phyloP scores from a whole-genome alignment of 805 yeast species.

The Candida krabiensis region DNA sequence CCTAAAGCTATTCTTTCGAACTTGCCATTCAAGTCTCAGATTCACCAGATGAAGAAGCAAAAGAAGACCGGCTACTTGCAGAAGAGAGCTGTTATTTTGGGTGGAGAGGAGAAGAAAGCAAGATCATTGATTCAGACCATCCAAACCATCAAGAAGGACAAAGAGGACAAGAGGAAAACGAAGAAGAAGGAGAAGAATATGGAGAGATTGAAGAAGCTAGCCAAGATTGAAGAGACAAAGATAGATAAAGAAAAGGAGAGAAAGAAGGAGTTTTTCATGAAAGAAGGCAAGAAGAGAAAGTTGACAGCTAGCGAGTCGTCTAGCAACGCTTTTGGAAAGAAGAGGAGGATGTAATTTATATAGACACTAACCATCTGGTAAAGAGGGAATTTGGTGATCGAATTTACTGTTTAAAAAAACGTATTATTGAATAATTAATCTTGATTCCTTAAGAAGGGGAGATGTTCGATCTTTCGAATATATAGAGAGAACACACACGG shows the following conservation, averaged over 20 bases:
- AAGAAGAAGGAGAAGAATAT: conserved; percentile 76
- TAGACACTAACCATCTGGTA: conserved; percentile 4
- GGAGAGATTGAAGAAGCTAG: conserved; percentile 71
- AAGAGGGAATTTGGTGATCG: conserved; percentile 6
- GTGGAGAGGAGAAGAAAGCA: conserved; percentile 92
- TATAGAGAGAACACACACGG: neutral
- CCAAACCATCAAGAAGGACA: conserved; percentile 79
- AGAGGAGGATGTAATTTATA: conserved; percentile 19
- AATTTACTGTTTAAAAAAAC: too few species aligned
- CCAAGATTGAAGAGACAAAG: conserved; percentile 69
- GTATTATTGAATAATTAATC: too few species aligned
- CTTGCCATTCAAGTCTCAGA: conserved; percentile 91
- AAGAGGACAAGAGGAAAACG: conserved; percentile 71
- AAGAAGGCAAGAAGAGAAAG: conserved; percentile 64
- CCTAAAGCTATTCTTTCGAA: conserved; percentile 75
- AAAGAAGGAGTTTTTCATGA: conserved; percentile 83
- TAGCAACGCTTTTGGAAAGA: conserved; percentile 28
- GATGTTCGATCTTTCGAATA: neutral
- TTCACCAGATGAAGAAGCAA: conserved; percentile 85
- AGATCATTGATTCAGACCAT: conserved; percentile 86
- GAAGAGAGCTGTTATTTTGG: conserved; percentile 91
- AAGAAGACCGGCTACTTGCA: conserved; percentile 74
- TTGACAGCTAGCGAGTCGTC: conserved; percentile 31
- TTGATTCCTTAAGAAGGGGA: too few species aligned
- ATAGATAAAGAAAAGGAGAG: conserved; percentile 77